A percentile compares a stretch with the other conserved stretches of the same genome.
phyloP scores from a whole-genome alignment of 2,329 filamentous ascomycete genomes.

The Pseudofabraea citricarpa region DNA sequence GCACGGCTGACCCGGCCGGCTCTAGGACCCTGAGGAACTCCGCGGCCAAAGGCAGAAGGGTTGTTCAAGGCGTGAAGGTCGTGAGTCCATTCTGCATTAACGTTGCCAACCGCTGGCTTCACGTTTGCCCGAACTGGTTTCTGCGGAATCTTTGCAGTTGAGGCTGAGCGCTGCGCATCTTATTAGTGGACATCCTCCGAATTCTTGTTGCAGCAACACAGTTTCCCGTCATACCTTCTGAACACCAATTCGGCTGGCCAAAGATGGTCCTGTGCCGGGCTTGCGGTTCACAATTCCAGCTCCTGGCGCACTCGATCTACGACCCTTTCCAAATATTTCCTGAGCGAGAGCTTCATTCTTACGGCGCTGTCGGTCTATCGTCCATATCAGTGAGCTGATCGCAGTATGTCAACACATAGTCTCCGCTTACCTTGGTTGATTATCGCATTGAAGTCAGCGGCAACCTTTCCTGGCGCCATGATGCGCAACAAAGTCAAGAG shows the following conservation, averaged over 20 bases:
- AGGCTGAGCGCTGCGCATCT: constrained; percentile 10
- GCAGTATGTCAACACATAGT: neutral
- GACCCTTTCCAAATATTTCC: constrained; percentile 60
- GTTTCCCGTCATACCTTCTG: constrained; percentile 52
- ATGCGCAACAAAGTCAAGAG: too few relatives aligned
- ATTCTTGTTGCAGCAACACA: neutral
- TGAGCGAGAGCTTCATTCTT: constrained; percentile 68
- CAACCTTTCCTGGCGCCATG: constrained; percentile 26
- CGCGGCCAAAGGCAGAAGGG: constrained; percentile 33
- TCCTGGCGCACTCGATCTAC: constrained; percentile 53
- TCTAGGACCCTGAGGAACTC: constrained; percentile 28
- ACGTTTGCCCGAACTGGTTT: constrained; percentile 9
- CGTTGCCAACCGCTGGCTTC: constrained; percentile 43
- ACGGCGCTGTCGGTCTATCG: constrained; percentile 58
- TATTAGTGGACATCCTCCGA: too few relatives aligned
- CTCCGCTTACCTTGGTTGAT: constrained; percentile 23
- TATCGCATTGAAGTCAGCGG: constrained; percentile 27
- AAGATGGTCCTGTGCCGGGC: constrained; percentile 44
- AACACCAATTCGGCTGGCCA: constrained; percentile 69
- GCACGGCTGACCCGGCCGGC: constrained; percentile 19
- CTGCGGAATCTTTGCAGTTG: too few relatives aligned
- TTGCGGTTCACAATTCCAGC: constrained; percentile 37
- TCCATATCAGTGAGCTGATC: constrained; percentile 9
- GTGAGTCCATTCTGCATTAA: constrained; percentile 67
- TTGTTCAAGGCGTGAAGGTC: constrained; percentile 54